Base-by-base conservation (phyloP, 306 rosid species). In the Quercus gilva region DNA sequence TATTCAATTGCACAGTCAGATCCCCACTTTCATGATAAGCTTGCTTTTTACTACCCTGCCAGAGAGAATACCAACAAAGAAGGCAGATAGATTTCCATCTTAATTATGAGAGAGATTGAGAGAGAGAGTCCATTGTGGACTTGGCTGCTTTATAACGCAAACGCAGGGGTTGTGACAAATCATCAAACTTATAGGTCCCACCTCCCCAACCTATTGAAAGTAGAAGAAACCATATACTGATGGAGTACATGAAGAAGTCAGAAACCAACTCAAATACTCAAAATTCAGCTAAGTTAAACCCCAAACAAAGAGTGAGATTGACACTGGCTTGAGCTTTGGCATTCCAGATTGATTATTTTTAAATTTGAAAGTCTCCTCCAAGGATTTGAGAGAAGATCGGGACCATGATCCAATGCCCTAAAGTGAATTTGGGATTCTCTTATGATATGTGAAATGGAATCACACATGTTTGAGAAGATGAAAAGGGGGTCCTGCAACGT, bases 1-100 rank as follows among this genome's bases (percentile, higher is more conserved):
- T 19, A 43, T 76, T 82, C 87, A 80, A 67, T 83, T 76, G 92
- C 89, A 86, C 81, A 85, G 94, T 93, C 97, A 88, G 85, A 88
- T 89, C 87, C 87, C 91, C 92, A 89, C 92, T 83, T 80, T 19
- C 86, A 72, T 79, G 85, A 86, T 79, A 78, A n/a, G 88, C 78
- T 83, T 77, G 84, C 87, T 69, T 84, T 84, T 83, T 86, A 82
- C 83, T 84, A 77, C 85, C 83, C 71, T 78, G 82, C 84, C 73
- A 77, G 84, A 86, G 82, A 79, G 92, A 85, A 81, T 87, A 88
- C 87, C 90, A 84, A 91, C 89, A 89, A 81, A 79, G 49, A 76
- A 83, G 78, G 83, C 83, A 70, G 85, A 87, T 78, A 28, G 79
- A 87, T 68, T 79, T 83, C 80, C 78, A 76, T 78, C 57, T 69